Conservation (phyloP, 2,329 filamentous ascomycete genomes). For the Cryphonectria carpinicola region DNA sequence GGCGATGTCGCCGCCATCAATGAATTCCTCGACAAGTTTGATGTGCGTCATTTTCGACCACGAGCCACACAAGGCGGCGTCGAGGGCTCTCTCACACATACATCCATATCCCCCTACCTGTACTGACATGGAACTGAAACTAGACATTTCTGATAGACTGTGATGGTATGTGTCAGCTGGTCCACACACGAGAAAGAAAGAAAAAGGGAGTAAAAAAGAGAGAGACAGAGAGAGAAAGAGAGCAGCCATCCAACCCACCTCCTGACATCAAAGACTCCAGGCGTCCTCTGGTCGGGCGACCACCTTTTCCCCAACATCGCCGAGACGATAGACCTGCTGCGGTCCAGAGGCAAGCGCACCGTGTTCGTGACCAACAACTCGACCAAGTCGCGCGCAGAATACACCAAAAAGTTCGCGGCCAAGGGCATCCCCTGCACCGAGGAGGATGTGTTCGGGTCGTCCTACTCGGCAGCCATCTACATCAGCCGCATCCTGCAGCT, state of each 20-base stretch:
- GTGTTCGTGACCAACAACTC: constrained; percentile 99
- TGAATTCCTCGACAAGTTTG: constrained; percentile 86
- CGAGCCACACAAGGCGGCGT: constrained; percentile 11
- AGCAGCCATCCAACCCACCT: background rate
- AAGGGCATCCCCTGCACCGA: constrained; percentile 79
- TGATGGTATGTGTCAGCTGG: constrained; percentile 69
- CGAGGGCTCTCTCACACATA: background rate
- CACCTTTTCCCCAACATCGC: constrained; percentile 83
- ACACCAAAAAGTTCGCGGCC: constrained; percentile 84
- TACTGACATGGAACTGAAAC: constrained; percentile 29
- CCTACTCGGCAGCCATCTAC: constrained; percentile 94
- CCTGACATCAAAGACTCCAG: constrained; percentile 48
- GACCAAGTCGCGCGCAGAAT: constrained; percentile 91
- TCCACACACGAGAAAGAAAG: background rate
- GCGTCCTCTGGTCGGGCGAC: constrained; percentile 95
- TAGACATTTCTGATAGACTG: constrained; percentile 95
- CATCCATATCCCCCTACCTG: background rate
- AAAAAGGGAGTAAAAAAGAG: too few relatives aligned
- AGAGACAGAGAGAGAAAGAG: background rate
- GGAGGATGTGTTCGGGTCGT: constrained; percentile 94
- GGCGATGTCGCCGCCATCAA: constrained; percentile 78
- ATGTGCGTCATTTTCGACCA: constrained; percentile 65
- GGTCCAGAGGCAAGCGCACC: constrained; percentile 83
- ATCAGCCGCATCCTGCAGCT: constrained; percentile 89
- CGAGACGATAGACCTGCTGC: constrained; percentile 82